Evolutionary conservation across 116 monocot species (phyloP), one percentile per base, ranked within the genome.

Genomic region (Posidonia oceanica): DNA sequence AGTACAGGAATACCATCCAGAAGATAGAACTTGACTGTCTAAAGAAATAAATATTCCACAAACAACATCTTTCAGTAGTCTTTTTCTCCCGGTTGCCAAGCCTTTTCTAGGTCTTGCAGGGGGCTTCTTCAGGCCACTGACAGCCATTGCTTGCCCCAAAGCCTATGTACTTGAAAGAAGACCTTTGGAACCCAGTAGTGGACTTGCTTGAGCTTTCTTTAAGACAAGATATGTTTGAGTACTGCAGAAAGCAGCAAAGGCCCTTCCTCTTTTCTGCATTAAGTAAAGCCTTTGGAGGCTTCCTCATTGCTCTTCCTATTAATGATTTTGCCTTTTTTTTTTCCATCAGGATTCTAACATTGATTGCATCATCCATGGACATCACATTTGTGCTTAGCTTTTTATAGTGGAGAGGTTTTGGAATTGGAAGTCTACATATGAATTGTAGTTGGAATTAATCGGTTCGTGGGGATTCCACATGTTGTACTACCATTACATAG

Each of bases 161-260:
- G 61, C 36, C 36, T 0, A 29, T 36, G 61, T 61, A 61, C 61
- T 61, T 61, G 14, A 21, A 48, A 48, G 48, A 7, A 48, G 21
- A 21, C 23, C 61, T 61, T 61, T 61, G 61, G 61, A 14, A 61
- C 36, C 61, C 61, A 29, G 22, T 61, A 61, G 14, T 36, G 61
- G 48, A 48, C 48, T 48, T 10, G 48, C 11, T 12, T 8, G 48
- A 48, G 48, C 48, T 48, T 48, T 48, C 48, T 10, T 48, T 48
- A 48, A 48, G 48, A 12, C 48, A 48, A 48, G 48, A 48, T 48
- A 48, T 48, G 8, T 48, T 48, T 48, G 11, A 48, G 48, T 48
- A 48, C 11, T 36, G 61, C 14, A 14, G 23, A 61, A 61, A 61
- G 61, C 36, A 29, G 13, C 13, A 61, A 5, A 61, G 61, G 13